These are phyloP conservation scores for Capronia americana DNA, from an alignment of 2,329 filamentous ascomycete species.

Conservation along the genomic window DNA sequence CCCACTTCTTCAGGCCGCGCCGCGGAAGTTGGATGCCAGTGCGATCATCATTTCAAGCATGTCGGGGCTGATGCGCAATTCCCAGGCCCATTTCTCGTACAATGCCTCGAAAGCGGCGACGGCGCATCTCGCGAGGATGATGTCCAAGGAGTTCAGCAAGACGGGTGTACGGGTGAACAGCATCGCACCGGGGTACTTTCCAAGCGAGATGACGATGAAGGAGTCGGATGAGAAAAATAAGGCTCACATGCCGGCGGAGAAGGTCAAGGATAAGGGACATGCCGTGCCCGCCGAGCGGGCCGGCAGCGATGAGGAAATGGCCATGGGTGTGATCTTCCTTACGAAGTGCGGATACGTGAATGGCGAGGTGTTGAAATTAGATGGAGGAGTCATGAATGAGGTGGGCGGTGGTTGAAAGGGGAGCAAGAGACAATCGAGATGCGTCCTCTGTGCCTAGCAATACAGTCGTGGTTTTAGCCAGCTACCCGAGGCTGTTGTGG, in stretches of 20 bases:
- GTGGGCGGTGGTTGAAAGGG: constrained; percentile 32
- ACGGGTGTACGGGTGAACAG: constrained; percentile 74
- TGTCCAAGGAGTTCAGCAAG: constrained; percentile 72
- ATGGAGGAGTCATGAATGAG: constrained; percentile 52
- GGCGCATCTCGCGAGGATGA: constrained; percentile 65
- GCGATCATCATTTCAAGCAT: constrained; percentile 72
- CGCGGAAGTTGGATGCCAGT: constrained; percentile 50
- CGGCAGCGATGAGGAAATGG: constrained; percentile 70
- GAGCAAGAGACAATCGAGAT: neutral
- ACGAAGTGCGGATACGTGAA: constrained; percentile 57
- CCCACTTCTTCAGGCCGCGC: constrained; percentile 67
- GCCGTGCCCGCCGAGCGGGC: constrained; percentile 61
- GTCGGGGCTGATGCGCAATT: constrained; percentile 71
- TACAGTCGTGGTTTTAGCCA: neutral
- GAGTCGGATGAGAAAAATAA: constrained; percentile 64
- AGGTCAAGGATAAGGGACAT: constrained; percentile 44
- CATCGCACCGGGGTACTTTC: constrained; percentile 73
- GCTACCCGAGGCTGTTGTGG: neutral
- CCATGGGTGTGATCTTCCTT: constrained; percentile 62
- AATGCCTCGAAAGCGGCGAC: constrained; percentile 75
- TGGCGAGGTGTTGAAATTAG: constrained; percentile 55
- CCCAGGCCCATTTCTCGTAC: constrained; percentile 75
- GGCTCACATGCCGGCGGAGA: constrained; percentile 51
- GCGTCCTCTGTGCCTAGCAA: neutral
- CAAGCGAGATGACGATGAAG: constrained; percentile 66